Evolutionary conservation across 139 green algal species (phyloP), one percentile per base, ranked within the genome.

Genomic region (Mychonastes homosphaera): DNA sequence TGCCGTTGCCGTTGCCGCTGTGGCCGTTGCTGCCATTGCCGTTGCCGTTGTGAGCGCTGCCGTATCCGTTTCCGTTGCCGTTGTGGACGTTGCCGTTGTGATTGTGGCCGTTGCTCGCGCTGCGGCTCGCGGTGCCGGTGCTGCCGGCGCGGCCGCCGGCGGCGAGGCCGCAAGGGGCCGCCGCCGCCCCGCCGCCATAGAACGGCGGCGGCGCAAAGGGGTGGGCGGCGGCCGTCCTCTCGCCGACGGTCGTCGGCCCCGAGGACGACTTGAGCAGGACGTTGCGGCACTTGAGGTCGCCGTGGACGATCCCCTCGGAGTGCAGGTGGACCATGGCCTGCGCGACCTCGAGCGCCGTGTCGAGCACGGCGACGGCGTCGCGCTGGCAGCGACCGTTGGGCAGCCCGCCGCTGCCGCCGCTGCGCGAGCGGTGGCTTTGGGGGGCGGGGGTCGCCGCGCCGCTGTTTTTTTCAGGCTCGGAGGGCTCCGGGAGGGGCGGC

Each of bases 271-370:
- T 68, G 24, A 74, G 67, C 38, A 74, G 60, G 32, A 74, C 64
- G 48, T 74, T 74, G 32, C 60, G 39, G 15, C 58, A 56, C 57
- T 76, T 76, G 58, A 76, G 63, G 58, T 76, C 69, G 6, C 35
- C 46, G 56, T 77, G 71, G 21, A 78, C 63, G 52, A 78, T 72
- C 52, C 68, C 63, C 15, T 72, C 56, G 18, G 45, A 58, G 57
- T 78, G 71, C 52, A 78, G 62, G 49, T 74, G 65, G 23, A 64
- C 41, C 71, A 78, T 74, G 12, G 60, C 71, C 35, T 46, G 48
- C 18, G 65, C 62, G 13, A 78, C 62, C n/a, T 77, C 64, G 48
- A 60, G 52, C 3, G 71, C 71, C 24, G 65, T 74, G 34, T 71
- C 62, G 6, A 78, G 30, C 2, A 74, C 18, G 4, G 45, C 27